A percentile compares a stretch with the other conserved stretches of the same genome.
These are phyloP conservation scores for Apiospora aurea DNA, from an alignment of 2,329 filamentous ascomycete species.

Conservation along the genomic window DNA sequence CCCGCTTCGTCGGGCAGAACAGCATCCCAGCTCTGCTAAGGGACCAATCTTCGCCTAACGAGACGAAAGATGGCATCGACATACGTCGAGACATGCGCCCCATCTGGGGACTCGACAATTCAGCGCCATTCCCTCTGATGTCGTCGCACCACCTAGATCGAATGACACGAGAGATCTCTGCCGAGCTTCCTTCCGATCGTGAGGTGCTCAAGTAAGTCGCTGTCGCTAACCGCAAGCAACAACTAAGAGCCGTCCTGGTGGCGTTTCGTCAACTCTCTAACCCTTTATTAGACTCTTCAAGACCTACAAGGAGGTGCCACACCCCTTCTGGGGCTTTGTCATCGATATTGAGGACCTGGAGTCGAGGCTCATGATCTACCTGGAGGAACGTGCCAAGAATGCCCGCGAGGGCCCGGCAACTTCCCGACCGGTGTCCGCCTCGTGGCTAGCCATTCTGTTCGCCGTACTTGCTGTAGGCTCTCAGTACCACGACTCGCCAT, in stretches of 20 bases:
- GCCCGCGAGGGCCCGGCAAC: constrained; percentile 54
- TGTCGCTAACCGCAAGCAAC: not conserved
- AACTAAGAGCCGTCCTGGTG: not conserved
- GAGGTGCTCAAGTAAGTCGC: constrained; percentile 69
- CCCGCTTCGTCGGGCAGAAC: constrained; percentile 70
- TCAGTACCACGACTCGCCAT: constrained; percentile 71
- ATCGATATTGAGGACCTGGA: constrained; percentile 72
- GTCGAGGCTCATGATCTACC: constrained; percentile 68
- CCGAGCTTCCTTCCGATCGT: constrained; percentile 68
- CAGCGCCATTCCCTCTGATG: constrained; percentile 72
- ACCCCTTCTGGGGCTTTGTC: constrained; percentile 73
- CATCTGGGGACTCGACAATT: constrained; percentile 70
- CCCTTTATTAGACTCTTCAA: constrained; percentile 60
- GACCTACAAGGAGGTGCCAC: constrained; percentile 71
- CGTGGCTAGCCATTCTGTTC: constrained; percentile 72
- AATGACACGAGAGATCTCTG: constrained; percentile 66
- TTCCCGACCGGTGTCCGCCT: constrained; percentile 63
- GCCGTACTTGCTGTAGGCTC: constrained; percentile 70
- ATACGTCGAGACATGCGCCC: constrained; percentile 71
- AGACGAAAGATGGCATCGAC: constrained; percentile 59
- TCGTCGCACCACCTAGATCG: constrained; percentile 67
- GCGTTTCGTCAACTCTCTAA: constrained; percentile 6
- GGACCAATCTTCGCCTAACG: constrained; percentile 63
- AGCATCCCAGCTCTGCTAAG: constrained; percentile 71
- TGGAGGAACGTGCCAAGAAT: constrained; percentile 68